Conservation (phyloP, 176 grass and related monocot species). For the Musa acuminata region DNA sequence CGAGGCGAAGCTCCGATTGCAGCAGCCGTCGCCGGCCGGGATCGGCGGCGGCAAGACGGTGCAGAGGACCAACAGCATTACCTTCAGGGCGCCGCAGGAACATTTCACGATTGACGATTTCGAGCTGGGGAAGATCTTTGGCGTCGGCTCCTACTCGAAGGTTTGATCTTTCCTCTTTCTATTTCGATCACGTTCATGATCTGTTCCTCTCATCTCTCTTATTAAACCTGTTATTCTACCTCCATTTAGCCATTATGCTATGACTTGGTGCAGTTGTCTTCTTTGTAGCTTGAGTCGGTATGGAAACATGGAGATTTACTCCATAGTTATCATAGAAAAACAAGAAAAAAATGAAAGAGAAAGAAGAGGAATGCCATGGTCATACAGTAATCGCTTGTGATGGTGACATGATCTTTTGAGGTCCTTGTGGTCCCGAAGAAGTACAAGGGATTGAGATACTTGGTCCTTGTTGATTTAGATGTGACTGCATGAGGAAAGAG, state of each 20-base stretch:
- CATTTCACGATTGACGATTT: constrained; percentile 83
- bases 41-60: constrained; percentile 7
- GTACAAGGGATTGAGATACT: background rate
- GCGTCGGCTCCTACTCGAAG: constrained; percentile 97
- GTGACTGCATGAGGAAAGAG: background rate
- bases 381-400: background rate
- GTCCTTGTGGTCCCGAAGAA: background rate
- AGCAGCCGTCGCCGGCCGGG: constrained; percentile 15
- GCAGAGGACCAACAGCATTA: constrained; percentile 51
- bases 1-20: constrained; percentile 49
- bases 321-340: background rate
- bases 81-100: constrained; percentile 94
- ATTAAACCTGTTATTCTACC: background rate
- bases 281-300: background rate
- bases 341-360: background rate
- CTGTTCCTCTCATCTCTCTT: background rate
- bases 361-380: constrained; percentile 2
- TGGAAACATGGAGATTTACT: background rate
- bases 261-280: background rate
- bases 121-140: constrained; percentile 83
- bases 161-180: constrained; percentile 21
- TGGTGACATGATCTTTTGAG: background rate
- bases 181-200: background rate
- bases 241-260: no score
- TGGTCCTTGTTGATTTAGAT: background rate